Evolutionary conservation across 768 basidiomycete species (phyloP).

Genomic region (Lactarius tabidus): DNA sequence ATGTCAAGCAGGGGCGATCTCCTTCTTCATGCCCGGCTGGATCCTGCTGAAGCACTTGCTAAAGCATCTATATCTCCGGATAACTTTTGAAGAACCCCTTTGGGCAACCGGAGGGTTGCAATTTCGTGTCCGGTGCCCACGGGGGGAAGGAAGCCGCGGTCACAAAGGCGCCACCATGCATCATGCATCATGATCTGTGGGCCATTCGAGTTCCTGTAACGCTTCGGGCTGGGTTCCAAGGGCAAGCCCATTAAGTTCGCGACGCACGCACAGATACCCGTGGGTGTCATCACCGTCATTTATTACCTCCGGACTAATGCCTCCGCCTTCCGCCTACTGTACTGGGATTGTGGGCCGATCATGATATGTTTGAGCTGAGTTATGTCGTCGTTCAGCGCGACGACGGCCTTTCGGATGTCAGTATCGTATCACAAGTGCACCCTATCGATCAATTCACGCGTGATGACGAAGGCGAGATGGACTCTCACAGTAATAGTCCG

Average conservation of each 20-base stretch:
- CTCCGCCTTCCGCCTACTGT: background rate
- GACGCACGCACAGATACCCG: background rate
- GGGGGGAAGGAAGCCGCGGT: background rate
- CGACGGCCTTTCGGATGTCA: background rate
- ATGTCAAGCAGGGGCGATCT: background rate
- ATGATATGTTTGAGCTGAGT: background rate
- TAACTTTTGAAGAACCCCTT: background rate
- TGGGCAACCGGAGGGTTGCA: background rate
- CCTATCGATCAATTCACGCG: background rate
- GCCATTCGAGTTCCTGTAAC: too few relatives aligned
- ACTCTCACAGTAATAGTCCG: background rate
- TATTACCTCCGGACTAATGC: background rate
- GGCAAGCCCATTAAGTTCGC: background rate
- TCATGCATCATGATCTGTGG: too few relatives aligned
- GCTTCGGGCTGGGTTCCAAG: background rate
- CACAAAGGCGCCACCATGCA: background rate
- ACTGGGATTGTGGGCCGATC: background rate
- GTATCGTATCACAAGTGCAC: background rate
- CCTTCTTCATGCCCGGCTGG: background rate
- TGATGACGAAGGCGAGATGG: background rate
- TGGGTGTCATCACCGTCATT: background rate
- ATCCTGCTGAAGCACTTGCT: too few relatives aligned
- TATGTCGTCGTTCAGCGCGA: background rate
- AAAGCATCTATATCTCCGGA: background rate
- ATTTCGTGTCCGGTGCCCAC: background rate